These are phyloP conservation scores for Aspergillus glaucus DNA, from an alignment of 2,329 filamentous ascomycete genomes.

Conservation along the genomic window DNA sequence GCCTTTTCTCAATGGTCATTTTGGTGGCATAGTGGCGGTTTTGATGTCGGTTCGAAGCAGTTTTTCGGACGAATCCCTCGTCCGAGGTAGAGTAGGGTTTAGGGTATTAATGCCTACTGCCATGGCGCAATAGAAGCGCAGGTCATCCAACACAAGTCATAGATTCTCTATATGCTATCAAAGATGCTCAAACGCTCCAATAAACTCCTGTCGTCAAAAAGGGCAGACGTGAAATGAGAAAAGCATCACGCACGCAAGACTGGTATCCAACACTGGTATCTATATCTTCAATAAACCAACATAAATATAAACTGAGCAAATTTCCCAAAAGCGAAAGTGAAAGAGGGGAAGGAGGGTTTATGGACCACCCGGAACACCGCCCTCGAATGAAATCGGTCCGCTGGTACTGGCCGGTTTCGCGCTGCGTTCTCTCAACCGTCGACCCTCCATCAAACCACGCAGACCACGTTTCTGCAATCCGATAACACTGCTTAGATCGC, in stretches of 20 bases:
- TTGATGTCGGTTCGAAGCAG: background rate
- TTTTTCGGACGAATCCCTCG: background rate
- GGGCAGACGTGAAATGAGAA: no score
- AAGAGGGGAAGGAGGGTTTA: background rate
- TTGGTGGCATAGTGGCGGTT: background rate
- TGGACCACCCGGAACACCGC: background rate
- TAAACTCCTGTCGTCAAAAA: no score
- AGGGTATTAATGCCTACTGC: background rate
- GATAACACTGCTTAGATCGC: constrained; percentile 75
- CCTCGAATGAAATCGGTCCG: constrained; percentile 2
- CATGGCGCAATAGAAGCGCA: no score
- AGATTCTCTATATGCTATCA: no score
- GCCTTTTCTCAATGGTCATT: background rate
- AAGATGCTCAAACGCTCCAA: no score
- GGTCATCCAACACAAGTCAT: no score
- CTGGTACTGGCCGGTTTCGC: constrained; percentile 24
- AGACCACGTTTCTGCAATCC: constrained; percentile 91
- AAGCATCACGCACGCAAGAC: no score
- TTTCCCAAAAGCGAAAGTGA: background rate
- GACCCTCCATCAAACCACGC: constrained; percentile 87
- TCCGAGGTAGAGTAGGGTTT: background rate
- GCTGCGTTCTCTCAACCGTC: constrained; percentile 71
- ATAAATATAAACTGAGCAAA: constrained; percentile 3
- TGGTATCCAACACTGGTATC: background rate
- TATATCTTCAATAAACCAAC: background rate